A percentile compares a stretch with the other conserved stretches of the same genome.
Conservation (phyloP, 2,329 filamentous ascomycete genomes). For the Stemphylium vesicarium region DNA sequence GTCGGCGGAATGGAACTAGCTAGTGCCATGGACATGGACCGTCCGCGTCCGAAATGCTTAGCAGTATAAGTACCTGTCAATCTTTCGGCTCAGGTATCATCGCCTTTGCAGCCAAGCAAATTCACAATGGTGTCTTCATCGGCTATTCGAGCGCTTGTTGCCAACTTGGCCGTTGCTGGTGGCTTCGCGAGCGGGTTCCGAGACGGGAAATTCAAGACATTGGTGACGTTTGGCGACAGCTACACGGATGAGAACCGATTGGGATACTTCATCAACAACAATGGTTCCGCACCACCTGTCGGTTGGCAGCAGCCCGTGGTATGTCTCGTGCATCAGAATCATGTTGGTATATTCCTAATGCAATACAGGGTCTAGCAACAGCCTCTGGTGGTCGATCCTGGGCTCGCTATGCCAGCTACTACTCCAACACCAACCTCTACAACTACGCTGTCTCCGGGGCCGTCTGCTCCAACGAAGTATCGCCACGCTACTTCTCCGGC, state of each 20-base stretch:
- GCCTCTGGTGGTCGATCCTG: slow-evolving; percentile 71
- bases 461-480: slow-evolving; percentile 73
- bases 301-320: slow-evolving; percentile 61
- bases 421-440: slow-evolving; percentile 61
- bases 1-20: slow-evolving; percentile 20
- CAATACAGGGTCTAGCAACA: slow-evolving; percentile 56
- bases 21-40: slow-evolving; percentile 10
- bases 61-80: slow-evolving; percentile 24
- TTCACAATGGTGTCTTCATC: slow-evolving; percentile 31
- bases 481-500: slow-evolving; percentile 59
- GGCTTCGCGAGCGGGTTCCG: slow-evolving; percentile 41
- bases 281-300: slow-evolving; percentile 65
- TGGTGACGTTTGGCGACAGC: slow-evolving; percentile 76
- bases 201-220: slow-evolving; percentile 62
- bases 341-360: slow-evolving; percentile 5
- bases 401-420: slow-evolving; percentile 69
- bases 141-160: slow-evolving; percentile 26
- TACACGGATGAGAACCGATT: slow-evolving; percentile 76
- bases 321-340: slow-evolving; percentile 5
- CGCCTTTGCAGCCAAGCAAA: slow-evolving; percentile 4
- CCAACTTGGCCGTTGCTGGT: slow-evolving; percentile 27
- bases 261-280: slow-evolving; percentile 64
- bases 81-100: not conserved
- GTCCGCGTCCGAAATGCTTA: slow-evolving; percentile 4
- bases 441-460: slow-evolving; percentile 78